phyloP scores from a whole-genome alignment of 495 filamentous ascomycete genomes.

The Daldinia concentrica region DNA sequence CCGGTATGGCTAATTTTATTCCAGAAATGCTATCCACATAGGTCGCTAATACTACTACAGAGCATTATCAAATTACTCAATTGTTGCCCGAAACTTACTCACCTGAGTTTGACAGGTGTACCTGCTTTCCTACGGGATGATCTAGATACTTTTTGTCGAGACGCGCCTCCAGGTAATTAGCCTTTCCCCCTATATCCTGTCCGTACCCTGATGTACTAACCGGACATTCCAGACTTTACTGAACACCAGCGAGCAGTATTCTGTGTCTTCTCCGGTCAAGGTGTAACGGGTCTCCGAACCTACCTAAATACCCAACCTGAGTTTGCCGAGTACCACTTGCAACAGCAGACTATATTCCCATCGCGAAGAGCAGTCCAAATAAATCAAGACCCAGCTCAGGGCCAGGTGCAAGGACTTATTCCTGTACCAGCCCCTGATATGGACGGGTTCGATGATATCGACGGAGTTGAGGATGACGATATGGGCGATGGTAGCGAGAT shows the following conservation, averaged over 20 bases:
- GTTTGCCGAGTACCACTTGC: constrained; percentile 40
- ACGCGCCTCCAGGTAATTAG: constrained; percentile 75
- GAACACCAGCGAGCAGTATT: constrained; percentile 94
- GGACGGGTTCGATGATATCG: constrained; percentile 51
- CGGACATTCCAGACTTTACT: constrained; percentile 76
- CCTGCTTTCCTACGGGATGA: constrained; percentile 80
- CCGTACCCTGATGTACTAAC: constrained; percentile 41
- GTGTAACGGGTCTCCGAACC: constrained; percentile 78
- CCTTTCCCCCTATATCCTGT: not conserved
- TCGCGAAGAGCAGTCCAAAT: constrained; percentile 13
- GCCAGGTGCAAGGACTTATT: constrained; percentile 10
- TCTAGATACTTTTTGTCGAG: constrained; percentile 82
- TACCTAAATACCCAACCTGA: constrained; percentile 70
- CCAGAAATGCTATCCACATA: not conserved
- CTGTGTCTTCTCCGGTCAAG: constrained; percentile 94
- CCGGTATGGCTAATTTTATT: constrained; percentile 62
- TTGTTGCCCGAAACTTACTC: constrained; percentile 89
- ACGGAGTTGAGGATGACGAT: constrained; percentile 55
- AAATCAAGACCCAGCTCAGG: constrained; percentile 29
- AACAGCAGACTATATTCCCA: constrained; percentile 12
- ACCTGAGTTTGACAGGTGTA: constrained; percentile 96
- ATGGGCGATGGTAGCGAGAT: constrained; percentile 57
- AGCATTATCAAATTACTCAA: constrained; percentile 91
- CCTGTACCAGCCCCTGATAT: constrained; percentile 31
- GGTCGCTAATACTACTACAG: constrained; percentile 57